phyloP scores from a whole-genome alignment of 2,329 filamentous ascomycete species.

The Cercospora beticola region DNA sequence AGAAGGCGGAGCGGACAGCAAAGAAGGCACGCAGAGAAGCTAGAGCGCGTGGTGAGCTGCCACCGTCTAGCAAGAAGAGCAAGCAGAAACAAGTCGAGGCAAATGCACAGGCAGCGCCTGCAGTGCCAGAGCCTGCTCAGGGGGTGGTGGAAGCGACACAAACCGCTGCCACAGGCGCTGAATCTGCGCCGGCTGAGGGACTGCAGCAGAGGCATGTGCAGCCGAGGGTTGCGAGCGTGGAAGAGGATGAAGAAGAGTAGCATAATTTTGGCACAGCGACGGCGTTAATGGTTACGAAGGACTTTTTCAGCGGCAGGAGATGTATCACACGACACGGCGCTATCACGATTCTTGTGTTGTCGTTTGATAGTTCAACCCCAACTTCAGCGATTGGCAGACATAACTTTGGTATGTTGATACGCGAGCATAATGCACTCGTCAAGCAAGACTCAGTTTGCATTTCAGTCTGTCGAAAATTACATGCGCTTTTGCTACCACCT shows the following conservation, averaged over 20 bases:
- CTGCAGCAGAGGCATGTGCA: conserved; percentile 31
- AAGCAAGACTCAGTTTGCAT: conserved; percentile 14
- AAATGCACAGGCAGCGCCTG: conserved; percentile 13
- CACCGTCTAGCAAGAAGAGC: conserved; percentile 16
- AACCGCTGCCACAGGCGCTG: conserved; percentile 29
- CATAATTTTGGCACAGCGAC: conserved; percentile 17
- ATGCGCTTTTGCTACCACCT: conserved; percentile 23
- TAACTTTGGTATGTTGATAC: not conserved
- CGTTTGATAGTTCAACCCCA: not conserved
- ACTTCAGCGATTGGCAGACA: not conserved
- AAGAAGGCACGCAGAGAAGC: conserved; percentile 37
- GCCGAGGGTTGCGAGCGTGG: conserved; percentile 35
- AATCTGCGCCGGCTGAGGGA: conserved; percentile 19
- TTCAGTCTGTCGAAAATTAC: conserved; percentile 20
- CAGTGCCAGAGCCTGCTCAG: conserved; percentile 14
- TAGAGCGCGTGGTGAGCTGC: conserved; percentile 31
- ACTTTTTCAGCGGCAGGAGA: not conserved
- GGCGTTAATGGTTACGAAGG: conserved; percentile 15
- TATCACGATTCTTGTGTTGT: not conserved
- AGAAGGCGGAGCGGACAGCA: conserved; percentile 37
- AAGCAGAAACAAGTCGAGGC: conserved; percentile 23
- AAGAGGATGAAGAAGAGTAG: conserved; percentile 32
- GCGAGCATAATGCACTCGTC: not conserved
- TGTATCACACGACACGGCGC: not conserved
- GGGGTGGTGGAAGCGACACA: conserved; percentile 11